Evolutionary conservation across 495 filamentous ascomycete species (phyloP), one percentile per base, ranked within the genome.

Genomic region (Usnea hakonensis): DNA sequence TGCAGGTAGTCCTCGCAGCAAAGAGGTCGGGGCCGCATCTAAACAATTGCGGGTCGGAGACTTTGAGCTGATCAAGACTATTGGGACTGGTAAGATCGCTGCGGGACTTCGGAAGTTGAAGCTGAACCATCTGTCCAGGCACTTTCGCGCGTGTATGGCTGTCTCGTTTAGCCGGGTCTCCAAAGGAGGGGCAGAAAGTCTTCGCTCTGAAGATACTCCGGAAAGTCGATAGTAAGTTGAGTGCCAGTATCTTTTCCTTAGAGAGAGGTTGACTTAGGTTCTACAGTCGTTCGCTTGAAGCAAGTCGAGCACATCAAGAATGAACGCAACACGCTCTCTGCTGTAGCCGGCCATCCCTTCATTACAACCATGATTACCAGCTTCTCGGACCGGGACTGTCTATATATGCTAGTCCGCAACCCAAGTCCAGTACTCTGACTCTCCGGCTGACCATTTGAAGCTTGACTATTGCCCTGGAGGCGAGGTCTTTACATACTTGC

Each of bases 261-360:
- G 54, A 67, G 66, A 60, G 65, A 59, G 66, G 36, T 44, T 43
- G 41, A 69, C 52, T 33, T 57, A 61, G 60, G 38, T 55, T 63
- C 59, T 46, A 65, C 74, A 90, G 91, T 97, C 62, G 92, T 98
- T 77, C 90, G 90, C 66, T 78, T 97, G 65, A 97, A 98, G 81
- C 94, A 98, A 76, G 87, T 97, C 67, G 94, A 97, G 76, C 94
- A 97, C 78, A 91, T 97, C 62, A 88, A 90, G 66, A 94, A 96
- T 73, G 94, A 98, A 77, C 86, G 94, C 40, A 84, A 84, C 65
- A 88, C 95, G 21, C 85, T 98, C 7, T 85, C 88, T 63, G 88
- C 90, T 60, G 93, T 97, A 36, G 83, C 90, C 54, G 91, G 91
- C 23, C 90, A 97, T 72, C 94, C 94, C 38, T 97, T 97, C 74